Evolutionary conservation across 805 yeast genomes (phyloP).

Genomic region (Ogataea angusta): DNA sequence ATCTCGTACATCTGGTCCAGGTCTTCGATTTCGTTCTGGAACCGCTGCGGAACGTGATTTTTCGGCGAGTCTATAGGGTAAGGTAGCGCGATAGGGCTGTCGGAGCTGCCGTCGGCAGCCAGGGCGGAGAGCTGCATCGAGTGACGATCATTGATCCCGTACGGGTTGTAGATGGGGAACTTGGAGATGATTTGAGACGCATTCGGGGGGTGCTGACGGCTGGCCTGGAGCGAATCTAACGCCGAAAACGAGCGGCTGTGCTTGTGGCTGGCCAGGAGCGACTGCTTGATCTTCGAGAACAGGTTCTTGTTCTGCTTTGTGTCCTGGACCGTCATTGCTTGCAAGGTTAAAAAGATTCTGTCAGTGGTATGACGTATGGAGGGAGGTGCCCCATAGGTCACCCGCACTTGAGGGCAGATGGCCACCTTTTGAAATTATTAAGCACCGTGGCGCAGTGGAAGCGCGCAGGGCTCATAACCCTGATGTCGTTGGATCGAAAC

Average conservation of each 20-base stretch:
- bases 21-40: constrained; percentile 45
- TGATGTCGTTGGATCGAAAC: constrained; percentile 97
- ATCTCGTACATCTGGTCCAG: constrained; percentile 55
- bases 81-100: constrained; percentile 32
- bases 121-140: background rate
- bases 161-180: constrained; percentile 48
- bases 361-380: background rate
- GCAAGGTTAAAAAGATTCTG: background rate
- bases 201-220: background rate
- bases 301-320: background rate
- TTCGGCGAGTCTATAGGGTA: constrained; percentile 67
- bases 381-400: background rate
- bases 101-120: background rate
- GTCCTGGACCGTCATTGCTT: background rate
- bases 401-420: background rate
- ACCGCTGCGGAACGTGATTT: constrained; percentile 52
- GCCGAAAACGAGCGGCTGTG: constrained; percentile 8
- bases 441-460: constrained; percentile 99
- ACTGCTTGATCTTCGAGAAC: constrained; percentile 1
- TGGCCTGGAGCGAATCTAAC: background rate
- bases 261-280: background rate
- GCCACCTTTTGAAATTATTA: background rate
- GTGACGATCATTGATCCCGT: constrained; percentile 44
- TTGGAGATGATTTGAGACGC: background rate
- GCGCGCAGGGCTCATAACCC: constrained; percentile 99